Conservation (phyloP, 2,329 filamentous ascomycete species). For the Cordyceps farinosa region DNA sequence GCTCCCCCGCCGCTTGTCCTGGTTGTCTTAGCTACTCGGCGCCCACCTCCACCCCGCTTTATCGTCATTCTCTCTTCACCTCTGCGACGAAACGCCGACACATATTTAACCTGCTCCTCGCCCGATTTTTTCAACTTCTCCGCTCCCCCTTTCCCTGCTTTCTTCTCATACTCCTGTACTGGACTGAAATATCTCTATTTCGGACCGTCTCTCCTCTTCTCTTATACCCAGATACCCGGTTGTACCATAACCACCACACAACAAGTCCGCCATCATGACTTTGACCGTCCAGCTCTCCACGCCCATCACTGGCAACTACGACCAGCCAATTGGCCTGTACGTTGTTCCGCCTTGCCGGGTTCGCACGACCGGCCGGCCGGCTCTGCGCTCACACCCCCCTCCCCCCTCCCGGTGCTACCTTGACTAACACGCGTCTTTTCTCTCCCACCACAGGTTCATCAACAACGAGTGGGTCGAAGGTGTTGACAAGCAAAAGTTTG, state of each 20-base stretch:
- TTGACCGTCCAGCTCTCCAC: slow-evolving; percentile 63
- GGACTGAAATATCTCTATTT: not conserved
- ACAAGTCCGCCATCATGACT: slow-evolving; percentile 37
- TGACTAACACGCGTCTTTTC: slow-evolving; percentile 1
- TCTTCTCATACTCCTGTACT: not conserved
- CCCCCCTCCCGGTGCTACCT: not conserved
- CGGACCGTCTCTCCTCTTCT: slow-evolving; percentile 10
- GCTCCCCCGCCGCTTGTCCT: not conserved
- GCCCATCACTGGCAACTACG: slow-evolving; percentile 57
- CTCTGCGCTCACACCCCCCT: not conserved
- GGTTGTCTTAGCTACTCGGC: slow-evolving; percentile 9
- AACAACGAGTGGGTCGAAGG: slow-evolving; percentile 82
- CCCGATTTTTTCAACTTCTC: not conserved
- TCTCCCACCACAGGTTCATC: slow-evolving; percentile 63
- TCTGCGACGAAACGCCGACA: not conserved
- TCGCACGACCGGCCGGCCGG: not conserved
- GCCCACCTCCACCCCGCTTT: slow-evolving; percentile 11
- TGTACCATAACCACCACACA: slow-evolving; percentile 2
- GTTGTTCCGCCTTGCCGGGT: slow-evolving; percentile 26
- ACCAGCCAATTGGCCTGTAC: slow-evolving; percentile 61
- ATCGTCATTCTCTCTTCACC: slow-evolving; percentile 9
- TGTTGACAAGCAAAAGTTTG: slow-evolving; percentile 84
- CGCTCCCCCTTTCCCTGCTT: not conserved
- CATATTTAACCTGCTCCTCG: slow-evolving; percentile 14
- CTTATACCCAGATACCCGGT: slow-evolving; percentile 24